Evolutionary conservation across 2,329 filamentous ascomycete species (phyloP).

Genomic region (Diaporthe ilicicola): DNA sequence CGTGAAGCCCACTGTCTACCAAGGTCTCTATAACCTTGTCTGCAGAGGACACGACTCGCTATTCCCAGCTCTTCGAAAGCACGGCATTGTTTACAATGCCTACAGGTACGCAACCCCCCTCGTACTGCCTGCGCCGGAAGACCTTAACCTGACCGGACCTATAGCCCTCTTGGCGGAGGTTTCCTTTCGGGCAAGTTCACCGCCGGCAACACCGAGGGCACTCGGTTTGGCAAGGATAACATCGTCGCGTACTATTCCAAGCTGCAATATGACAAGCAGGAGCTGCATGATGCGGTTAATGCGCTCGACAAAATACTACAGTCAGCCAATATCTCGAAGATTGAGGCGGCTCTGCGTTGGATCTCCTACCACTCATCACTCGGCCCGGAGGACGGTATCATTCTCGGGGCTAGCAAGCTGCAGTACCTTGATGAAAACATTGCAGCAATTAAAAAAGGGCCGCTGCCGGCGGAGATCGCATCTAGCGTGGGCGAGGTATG

Average conservation of each 20-base stretch:
- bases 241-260: constrained; percentile 30
- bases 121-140: neutral
- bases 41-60: constrained; percentile 27
- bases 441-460: neutral
- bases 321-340: constrained; percentile 30
- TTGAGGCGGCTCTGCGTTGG: constrained; percentile 34
- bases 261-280: constrained; percentile 33
- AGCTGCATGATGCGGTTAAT: constrained; percentile 31
- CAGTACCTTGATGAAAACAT: neutral
- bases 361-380: constrained; percentile 21
- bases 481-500: neutral
- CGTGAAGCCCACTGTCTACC: constrained; percentile 33
- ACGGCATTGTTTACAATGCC: constrained; percentile 30
- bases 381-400: constrained; percentile 18
- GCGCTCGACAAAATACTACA: constrained; percentile 26
- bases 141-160: neutral
- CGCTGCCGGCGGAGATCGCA: neutral
- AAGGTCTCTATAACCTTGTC: constrained; percentile 34
- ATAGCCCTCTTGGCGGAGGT: constrained; percentile 34
- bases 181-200: constrained; percentile 35
- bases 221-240: constrained; percentile 33
- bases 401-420: constrained; percentile 16
- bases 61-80: constrained; percentile 25
- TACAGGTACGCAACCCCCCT: constrained; percentile 5
- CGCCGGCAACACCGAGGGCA: constrained; percentile 33